Conservation (phyloP, 2,329 filamentous ascomycete genomes). For the Drechslerella coelobrocha region DNA sequence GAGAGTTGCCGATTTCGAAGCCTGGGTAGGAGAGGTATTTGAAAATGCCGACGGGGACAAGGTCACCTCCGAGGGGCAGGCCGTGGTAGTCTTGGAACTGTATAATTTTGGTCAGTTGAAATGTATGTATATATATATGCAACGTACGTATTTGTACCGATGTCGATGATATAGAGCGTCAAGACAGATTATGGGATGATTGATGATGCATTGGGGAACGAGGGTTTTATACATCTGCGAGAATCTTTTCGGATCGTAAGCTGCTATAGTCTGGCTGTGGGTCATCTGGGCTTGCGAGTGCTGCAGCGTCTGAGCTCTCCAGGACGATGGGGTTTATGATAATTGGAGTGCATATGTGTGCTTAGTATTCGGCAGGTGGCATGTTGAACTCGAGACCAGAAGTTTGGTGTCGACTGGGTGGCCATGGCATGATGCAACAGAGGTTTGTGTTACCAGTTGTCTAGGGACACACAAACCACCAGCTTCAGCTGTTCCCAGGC, state of each 20-base stretch:
- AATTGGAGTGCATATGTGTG: not conserved
- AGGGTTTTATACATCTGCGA: not conserved
- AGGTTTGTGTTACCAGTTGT: not conserved
- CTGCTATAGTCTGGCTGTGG: not conserved
- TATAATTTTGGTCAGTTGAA: not conserved
- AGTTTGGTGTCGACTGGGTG: too few relatives aligned
- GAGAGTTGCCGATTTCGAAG: not conserved
- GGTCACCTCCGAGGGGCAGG: not conserved
- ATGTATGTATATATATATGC: not conserved
- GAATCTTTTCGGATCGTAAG: not conserved
- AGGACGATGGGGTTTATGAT: too few relatives aligned
- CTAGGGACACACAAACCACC: too few relatives aligned
- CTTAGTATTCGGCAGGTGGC: not conserved
- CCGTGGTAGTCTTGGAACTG: not conserved
- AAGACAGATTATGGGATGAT: too few relatives aligned
- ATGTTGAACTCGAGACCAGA: too few relatives aligned
- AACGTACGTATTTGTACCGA: not conserved
- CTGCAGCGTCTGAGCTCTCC: too few relatives aligned
- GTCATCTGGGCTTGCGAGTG: not conserved
- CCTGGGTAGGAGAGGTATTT: not conserved
- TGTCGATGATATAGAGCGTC: too few relatives aligned
- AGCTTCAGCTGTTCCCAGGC: too few relatives aligned
- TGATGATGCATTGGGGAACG: not conserved
- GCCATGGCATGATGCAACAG: not conserved
- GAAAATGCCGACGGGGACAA: not conserved